Conservation (phyloP, 345 rosid genomes). For the Combretum micranthum region DNA sequence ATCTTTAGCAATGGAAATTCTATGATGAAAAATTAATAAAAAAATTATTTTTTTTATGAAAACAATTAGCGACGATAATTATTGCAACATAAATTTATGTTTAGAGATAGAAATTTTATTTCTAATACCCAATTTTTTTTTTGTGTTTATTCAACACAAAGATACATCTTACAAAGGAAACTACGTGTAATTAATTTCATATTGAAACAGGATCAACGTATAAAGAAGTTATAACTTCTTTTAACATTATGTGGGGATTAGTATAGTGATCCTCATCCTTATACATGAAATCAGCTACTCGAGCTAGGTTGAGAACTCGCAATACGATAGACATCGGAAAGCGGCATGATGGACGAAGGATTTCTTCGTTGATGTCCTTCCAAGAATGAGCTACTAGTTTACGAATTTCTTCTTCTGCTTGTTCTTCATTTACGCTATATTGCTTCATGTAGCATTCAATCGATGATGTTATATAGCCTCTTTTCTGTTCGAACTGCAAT, state of each 20-base stretch:
- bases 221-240: not conserved
- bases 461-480: constrained; percentile 8
- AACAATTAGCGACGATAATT: too few species aligned
- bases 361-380: constrained; percentile 12
- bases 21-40: too few species aligned
- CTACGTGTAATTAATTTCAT: not conserved
- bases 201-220: not conserved
- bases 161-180: too few species aligned
- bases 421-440: not conserved
- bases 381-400: not conserved
- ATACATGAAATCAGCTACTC: constrained; percentile 2
- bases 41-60: too few species aligned
- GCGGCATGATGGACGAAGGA: not conserved
- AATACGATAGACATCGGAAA: constrained; percentile 1
- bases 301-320: constrained; percentile 7
- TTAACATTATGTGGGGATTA: not conserved
- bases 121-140: too few species aligned
- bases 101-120: too few species aligned
- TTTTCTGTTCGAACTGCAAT: constrained; percentile 10
- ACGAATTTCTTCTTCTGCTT: not conserved
- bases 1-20: too few species aligned
- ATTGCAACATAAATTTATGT: too few species aligned
- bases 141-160: too few species aligned
- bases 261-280: constrained; percentile 12
- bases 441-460: constrained; percentile 14